Evolutionary conservation across 2,329 filamentous ascomycete genomes (phyloP).

Genomic region (Penicillium verrucosum): DNA sequence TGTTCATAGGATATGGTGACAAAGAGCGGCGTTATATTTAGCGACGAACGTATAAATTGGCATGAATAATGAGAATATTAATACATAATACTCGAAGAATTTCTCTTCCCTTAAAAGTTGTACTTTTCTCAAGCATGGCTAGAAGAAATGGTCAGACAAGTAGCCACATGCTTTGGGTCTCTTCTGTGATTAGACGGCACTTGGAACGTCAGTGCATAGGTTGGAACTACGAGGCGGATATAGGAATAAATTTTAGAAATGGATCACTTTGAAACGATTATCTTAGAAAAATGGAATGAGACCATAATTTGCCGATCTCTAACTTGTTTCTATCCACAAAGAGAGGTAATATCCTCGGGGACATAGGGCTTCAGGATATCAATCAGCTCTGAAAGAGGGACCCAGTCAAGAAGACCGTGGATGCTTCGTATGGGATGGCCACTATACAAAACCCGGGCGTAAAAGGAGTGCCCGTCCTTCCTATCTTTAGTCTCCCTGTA

Average conservation of each 20-base stretch:
- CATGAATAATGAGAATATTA: neutral
- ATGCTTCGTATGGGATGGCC: conserved; percentile 30
- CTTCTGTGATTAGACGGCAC: neutral
- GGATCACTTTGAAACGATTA: neutral
- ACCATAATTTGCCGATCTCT: neutral
- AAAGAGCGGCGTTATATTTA: neutral
- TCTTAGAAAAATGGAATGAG: neutral
- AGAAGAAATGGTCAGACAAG: neutral
- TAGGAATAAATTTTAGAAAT: neutral
- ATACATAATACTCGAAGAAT: neutral
- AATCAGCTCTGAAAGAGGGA: conserved; percentile 23
- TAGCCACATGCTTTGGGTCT: too few relatives aligned
- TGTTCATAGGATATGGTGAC: neutral
- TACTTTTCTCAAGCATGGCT: neutral
- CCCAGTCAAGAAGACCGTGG: conserved; percentile 32
- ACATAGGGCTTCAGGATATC: conserved; percentile 29
- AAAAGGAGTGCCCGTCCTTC: conserved; percentile 6
- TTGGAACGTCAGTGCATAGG: neutral
- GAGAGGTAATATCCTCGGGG: conserved; percentile 25
- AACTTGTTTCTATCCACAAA: conserved; percentile 20
- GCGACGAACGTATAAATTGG: neutral
- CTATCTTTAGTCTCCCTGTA: conserved; percentile 12
- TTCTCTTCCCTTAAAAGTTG: neutral
- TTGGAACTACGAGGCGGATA: neutral
- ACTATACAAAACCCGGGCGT: conserved; percentile 33